phyloP scores from a whole-genome alignment of 1,284 basidiomycete species.

The Irpex sp. region DNA sequence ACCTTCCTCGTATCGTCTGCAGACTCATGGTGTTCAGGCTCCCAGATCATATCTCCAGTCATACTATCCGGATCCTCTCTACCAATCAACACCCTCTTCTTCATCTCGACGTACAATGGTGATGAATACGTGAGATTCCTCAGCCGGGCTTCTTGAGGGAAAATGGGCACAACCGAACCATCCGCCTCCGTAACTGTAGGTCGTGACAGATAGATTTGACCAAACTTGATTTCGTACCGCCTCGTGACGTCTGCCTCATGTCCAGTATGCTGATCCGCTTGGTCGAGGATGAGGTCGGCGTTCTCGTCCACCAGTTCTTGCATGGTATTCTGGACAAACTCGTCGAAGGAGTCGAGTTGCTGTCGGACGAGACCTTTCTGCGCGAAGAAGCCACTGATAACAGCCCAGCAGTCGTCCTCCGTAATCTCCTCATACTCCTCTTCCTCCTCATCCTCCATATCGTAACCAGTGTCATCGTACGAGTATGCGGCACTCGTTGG shows the following conservation, averaged over 20 bases:
- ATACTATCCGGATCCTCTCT: slow-evolving; percentile 80
- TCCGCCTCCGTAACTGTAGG: slow-evolving; percentile 96
- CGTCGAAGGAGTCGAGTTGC: slow-evolving; percentile 98
- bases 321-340: slow-evolving; percentile 99
- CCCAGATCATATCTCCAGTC: slow-evolving; percentile 83
- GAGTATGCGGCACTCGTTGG: slow-evolving; percentile 46
- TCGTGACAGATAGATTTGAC: slow-evolving; percentile 95
- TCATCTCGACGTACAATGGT: slow-evolving; percentile 95
- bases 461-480: slow-evolving; percentile 57
- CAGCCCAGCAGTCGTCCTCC: slow-evolving; percentile 93
- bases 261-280: slow-evolving; percentile 93
- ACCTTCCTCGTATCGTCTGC: slow-evolving; percentile 77
- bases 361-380: slow-evolving; percentile 97
- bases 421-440: slow-evolving; percentile 76
- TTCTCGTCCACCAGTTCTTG: slow-evolving; percentile 99
- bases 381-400: slow-evolving; percentile 95
- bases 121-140: slow-evolving; percentile 96
- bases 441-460: slow-evolving; percentile 51
- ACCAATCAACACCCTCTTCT: slow-evolving; percentile 79
- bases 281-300: slow-evolving; percentile 90
- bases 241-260: slow-evolving; percentile 76
- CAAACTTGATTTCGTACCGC: slow-evolving; percentile 96
- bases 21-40: slow-evolving; percentile 65
- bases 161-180: slow-evolving; percentile 89
- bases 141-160: slow-evolving; percentile 96